Evolutionary conservation across 352 stramenopile species (phyloP).

Genomic region (Phytophthora colocasiae): DNA sequence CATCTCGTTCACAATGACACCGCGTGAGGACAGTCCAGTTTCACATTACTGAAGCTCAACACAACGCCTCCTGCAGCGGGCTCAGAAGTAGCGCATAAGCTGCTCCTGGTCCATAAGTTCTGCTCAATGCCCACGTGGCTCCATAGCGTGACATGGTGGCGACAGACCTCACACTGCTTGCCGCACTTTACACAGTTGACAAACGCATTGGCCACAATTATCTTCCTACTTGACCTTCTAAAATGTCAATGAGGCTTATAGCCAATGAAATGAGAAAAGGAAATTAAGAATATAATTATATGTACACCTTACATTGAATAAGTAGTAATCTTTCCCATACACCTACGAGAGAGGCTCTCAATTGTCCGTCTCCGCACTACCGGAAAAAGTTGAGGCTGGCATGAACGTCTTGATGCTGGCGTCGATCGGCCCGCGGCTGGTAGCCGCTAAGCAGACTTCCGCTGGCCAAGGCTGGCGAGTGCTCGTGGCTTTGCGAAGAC

Average conservation of each 20-base stretch:
- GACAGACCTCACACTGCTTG: constrained; percentile 78
- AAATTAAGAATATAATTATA: background rate
- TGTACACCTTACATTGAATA: background rate
- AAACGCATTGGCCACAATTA: constrained; percentile 50
- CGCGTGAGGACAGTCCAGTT: constrained; percentile 60
- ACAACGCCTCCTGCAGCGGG: constrained; percentile 74
- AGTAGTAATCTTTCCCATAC: background rate
- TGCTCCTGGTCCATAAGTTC: constrained; percentile 69
- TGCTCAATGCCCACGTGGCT: constrained; percentile 81
- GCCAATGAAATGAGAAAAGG: background rate
- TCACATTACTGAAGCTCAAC: constrained; percentile 74
- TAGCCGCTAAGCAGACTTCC: constrained; percentile 41
- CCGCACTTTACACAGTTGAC: constrained; percentile 71
- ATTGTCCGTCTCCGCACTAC: constrained; percentile 31
- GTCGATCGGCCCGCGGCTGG: constrained; percentile 58
- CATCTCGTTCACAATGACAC: constrained; percentile 86
- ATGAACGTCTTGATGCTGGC: constrained; percentile 69
- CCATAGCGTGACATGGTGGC: constrained; percentile 73
- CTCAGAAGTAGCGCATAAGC: constrained; percentile 87
- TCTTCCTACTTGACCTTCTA: constrained; percentile 6
- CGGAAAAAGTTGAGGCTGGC: constrained; percentile 16
- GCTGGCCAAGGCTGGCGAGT: constrained; percentile 22
- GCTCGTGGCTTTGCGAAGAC: constrained; percentile 47
- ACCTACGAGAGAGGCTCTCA: constrained; percentile 19
- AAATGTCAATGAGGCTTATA: constrained; percentile 25